phyloP scores from a whole-genome alignment of 2,329 filamentous ascomycete genomes.

The Aureobasidium zeae region DNA sequence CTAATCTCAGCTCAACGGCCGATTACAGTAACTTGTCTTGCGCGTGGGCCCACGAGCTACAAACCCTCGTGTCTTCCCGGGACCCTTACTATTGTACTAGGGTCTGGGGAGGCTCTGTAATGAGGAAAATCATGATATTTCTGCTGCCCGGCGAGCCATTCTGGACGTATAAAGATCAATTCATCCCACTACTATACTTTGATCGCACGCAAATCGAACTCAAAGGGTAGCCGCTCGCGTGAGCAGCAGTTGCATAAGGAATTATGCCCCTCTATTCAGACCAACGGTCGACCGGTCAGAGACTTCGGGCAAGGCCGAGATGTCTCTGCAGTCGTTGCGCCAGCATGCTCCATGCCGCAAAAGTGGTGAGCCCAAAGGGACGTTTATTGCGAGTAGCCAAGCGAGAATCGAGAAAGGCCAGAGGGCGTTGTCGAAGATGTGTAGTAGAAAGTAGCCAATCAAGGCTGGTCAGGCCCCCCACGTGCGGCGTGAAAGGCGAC shows the following conservation, averaged over 20 bases:
- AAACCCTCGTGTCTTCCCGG: slow-evolving; percentile 9
- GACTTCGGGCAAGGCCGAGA: slow-evolving; percentile 10
- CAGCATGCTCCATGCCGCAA: slow-evolving; percentile 4
- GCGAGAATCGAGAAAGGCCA: slow-evolving; percentile 3
- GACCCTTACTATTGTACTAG: too few relatives aligned
- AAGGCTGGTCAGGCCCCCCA: not conserved
- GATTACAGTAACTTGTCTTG: slow-evolving; percentile 7
- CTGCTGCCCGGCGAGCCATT: too few relatives aligned
- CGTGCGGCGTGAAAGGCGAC: not conserved
- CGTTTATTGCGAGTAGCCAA: slow-evolving; percentile 9
- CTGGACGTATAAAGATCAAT: not conserved
- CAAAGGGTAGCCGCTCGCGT: not conserved
- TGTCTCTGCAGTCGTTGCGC: not conserved
- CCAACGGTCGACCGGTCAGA: too few relatives aligned
- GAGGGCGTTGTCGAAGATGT: slow-evolving; percentile 1
- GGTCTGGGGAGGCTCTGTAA: too few relatives aligned
- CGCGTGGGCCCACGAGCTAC: slow-evolving; percentile 2
- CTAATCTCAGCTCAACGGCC: slow-evolving; percentile 14
- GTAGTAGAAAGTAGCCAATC: not conserved
- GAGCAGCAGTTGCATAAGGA: not conserved
- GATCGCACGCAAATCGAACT: too few relatives aligned
- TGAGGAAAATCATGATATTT: too few relatives aligned
- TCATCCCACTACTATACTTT: too few relatives aligned
- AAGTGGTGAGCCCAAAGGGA: slow-evolving; percentile 3
- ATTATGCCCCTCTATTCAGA: not conserved